Percentiles rank a stretch among this genome's conserved stretches.
Evolutionary conservation across 768 basidiomycete genomes (phyloP).

Genomic region (Pisolithus albus): DNA sequence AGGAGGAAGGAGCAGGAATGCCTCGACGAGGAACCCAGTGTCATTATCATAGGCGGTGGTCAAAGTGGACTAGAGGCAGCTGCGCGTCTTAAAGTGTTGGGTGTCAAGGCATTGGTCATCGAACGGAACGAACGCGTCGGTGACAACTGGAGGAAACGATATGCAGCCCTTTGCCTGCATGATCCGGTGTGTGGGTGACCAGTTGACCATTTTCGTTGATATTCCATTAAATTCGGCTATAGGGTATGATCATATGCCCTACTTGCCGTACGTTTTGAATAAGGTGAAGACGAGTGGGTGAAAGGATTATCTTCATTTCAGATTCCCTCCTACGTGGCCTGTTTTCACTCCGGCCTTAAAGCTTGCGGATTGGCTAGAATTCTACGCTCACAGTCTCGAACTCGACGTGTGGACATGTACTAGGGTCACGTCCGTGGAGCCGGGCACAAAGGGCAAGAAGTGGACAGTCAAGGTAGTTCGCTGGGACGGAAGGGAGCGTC

Average conservation of each 20-base stretch:
- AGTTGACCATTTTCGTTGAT: too few relatives aligned
- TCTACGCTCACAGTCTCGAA: slow-evolving; percentile 52
- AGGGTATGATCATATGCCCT: slow-evolving; percentile 54
- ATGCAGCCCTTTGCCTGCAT: slow-evolving; percentile 51
- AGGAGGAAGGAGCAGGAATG: slow-evolving; percentile 40
- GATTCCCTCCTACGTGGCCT: slow-evolving; percentile 53
- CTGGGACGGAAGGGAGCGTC: slow-evolving; percentile 25
- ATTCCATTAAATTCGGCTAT: neutral
- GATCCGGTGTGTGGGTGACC: slow-evolving; percentile 40
- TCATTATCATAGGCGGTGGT: slow-evolving; percentile 58
- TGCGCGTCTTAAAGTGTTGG: slow-evolving; percentile 30
- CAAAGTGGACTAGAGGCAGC: slow-evolving; percentile 60
- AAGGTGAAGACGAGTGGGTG: neutral
- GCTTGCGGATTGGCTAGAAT: slow-evolving; percentile 65
- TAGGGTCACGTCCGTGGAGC: slow-evolving; percentile 30
- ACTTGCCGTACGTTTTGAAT: slow-evolving; percentile 36
- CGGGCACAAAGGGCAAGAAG: slow-evolving; percentile 31
- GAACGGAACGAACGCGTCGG: slow-evolving; percentile 49
- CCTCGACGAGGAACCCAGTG: slow-evolving; percentile 43
- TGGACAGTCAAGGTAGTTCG: slow-evolving; percentile 41
- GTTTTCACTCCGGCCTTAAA: slow-evolving; percentile 45
- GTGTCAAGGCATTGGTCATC: slow-evolving; percentile 48
- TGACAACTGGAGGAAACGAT: slow-evolving; percentile 55
- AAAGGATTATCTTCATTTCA: slow-evolving; percentile 12
- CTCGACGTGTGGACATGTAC: slow-evolving; percentile 58